A percentile compares a stretch with the other conserved stretches of the same genome.
Conservation (phyloP, 140 eudicot species). For the Cichorium intybus region DNA sequence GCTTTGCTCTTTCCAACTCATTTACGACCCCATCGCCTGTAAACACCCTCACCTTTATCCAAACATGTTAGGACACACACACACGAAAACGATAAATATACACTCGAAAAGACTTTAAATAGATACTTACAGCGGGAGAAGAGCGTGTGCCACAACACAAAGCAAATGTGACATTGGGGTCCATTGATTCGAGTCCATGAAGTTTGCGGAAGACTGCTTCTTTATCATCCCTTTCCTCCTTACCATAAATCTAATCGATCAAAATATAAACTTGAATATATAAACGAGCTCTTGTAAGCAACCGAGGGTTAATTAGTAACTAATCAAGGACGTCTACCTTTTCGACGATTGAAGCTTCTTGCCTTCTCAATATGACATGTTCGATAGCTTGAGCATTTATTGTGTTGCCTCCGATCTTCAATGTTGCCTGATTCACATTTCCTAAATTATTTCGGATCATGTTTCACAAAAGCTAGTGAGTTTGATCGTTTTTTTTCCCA, state of each 20-base stretch:
- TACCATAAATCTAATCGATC: constrained; percentile 29
- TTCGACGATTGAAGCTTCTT: constrained; percentile 39
- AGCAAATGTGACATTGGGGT: constrained; percentile 79
- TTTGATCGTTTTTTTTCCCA: neutral
- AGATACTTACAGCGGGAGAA: constrained; percentile 74
- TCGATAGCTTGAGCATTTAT: constrained; percentile 83
- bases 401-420: constrained; percentile 81
- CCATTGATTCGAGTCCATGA: constrained; percentile 63
- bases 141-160: constrained; percentile 91
- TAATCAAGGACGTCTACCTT: constrained; percentile 46
- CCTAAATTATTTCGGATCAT: neutral
- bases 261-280: constrained; percentile 2
- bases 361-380: constrained; percentile 71
- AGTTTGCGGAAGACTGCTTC: constrained; percentile 48
- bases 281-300: neutral
- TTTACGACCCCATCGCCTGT: constrained; percentile 75
- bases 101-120: neutral
- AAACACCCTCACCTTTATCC: constrained; percentile 57
- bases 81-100: neutral
- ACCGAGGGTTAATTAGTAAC: neutral
- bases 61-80: neutral
- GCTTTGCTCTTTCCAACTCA: constrained; percentile 78
- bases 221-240: constrained; percentile 50
- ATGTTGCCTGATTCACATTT: constrained; percentile 55
- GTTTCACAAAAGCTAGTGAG: constrained; percentile 5